Percentiles rank a stretch among this genome's conserved stretches.
Evolutionary conservation across 2,329 filamentous ascomycete genomes (phyloP).

Genomic region (Leptoxyphium fumago): DNA sequence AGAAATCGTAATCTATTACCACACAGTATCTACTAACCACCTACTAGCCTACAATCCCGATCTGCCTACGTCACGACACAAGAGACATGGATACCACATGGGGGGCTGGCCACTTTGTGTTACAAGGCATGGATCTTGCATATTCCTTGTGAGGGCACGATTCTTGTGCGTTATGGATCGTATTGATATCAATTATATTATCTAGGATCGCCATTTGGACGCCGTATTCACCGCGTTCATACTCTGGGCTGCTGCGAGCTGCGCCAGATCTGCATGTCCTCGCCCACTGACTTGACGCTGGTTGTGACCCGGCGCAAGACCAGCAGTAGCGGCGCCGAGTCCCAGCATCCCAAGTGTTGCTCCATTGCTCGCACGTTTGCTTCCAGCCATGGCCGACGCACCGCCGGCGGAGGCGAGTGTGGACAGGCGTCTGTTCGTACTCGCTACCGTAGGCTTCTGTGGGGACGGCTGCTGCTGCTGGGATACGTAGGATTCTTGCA

Average conservation of each 20-base stretch:
- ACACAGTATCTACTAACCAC: too few species aligned
- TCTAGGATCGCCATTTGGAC: not conserved
- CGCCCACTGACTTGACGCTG: not conserved
- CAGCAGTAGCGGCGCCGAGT: not conserved
- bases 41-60: too few species aligned
- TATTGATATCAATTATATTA: too few species aligned
- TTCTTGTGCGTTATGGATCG: too few species aligned
- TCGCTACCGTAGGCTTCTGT: not conserved
- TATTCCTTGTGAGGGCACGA: too few species aligned
- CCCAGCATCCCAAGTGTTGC: constrained; percentile 4
- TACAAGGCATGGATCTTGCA: too few species aligned
- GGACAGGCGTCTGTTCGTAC: not conserved
- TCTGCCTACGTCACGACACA: too few species aligned
- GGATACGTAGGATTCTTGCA: not conserved
- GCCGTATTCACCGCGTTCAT: not conserved
- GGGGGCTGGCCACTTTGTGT: too few species aligned
- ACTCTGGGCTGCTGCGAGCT: not conserved
- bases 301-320: not conserved
- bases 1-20: too few species aligned
- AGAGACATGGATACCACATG: too few species aligned
- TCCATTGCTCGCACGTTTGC: constrained; percentile 13
- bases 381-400: constrained; percentile 12
- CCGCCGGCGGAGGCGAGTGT: constrained; percentile 1
- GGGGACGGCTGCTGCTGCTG: not conserved
- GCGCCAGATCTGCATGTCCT: not conserved